These are phyloP conservation scores for Scheffersomyces insectosa DNA, from an alignment of 1,139 yeast genomes.

Conservation along the genomic window DNA sequence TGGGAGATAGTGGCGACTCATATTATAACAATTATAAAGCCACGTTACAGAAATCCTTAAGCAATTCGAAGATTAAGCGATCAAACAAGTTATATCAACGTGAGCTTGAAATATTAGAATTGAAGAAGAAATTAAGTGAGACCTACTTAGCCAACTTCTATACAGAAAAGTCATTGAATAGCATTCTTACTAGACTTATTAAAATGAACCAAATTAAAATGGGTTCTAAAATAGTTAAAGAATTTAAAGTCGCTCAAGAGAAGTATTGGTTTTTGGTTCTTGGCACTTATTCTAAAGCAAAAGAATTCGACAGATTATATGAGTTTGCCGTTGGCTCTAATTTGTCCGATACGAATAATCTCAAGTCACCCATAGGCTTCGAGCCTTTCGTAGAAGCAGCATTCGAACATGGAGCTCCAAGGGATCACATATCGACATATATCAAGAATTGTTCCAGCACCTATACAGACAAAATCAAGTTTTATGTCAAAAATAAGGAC, in stretches of 20 bases:
- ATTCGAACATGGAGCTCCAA: constrained; percentile 49
- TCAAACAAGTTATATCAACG: constrained; percentile 40
- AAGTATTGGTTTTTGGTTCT: constrained; percentile 67
- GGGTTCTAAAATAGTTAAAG: constrained; percentile 58
- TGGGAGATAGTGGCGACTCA: constrained; percentile 10
- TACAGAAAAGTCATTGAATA: constrained; percentile 51
- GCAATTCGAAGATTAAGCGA: constrained; percentile 21
- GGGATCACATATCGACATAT: constrained; percentile 35
- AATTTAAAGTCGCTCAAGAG: constrained; percentile 61
- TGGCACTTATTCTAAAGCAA: constrained; percentile 48
- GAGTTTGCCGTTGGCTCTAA: constrained; percentile 35
- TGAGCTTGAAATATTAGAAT: constrained; percentile 50
- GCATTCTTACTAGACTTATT: constrained; percentile 56
- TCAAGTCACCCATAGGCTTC: constrained; percentile 75
- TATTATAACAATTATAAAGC: constrained; percentile 29
- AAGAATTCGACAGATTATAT: constrained; percentile 65
- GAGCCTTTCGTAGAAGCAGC: constrained; percentile 60
- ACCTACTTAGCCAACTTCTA: constrained; percentile 58
- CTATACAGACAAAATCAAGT: constrained; percentile 45
- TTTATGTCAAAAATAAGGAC: constrained; percentile 56
- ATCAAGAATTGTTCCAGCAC: constrained; percentile 33
- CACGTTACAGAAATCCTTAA: constrained; percentile 23
- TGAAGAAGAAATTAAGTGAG: constrained; percentile 54
- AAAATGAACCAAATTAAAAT: constrained; percentile 58
- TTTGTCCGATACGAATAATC: constrained; percentile 23